These are phyloP conservation scores for Blastomyces silverae DNA, from an alignment of 2,329 filamentous ascomycete species.

Conservation along the genomic window DNA sequence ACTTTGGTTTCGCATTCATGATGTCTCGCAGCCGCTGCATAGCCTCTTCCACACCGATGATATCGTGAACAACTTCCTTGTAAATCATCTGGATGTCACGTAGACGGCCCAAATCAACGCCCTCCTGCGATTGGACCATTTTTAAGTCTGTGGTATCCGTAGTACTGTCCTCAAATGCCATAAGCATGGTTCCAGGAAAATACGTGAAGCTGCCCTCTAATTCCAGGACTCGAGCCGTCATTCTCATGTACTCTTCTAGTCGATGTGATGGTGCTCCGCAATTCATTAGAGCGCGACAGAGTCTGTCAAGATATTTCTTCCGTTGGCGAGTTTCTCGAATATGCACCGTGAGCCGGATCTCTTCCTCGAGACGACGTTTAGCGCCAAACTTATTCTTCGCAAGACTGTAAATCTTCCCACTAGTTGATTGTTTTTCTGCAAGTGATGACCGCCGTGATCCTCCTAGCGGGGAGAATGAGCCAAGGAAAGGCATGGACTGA, in stretches of 20 bases:
- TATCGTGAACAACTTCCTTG: constrained; percentile 45
- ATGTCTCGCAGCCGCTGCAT: constrained; percentile 47
- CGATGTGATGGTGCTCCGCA: constrained; percentile 88
- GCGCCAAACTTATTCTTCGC: constrained; percentile 23
- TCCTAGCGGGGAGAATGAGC: constrained; percentile 18
- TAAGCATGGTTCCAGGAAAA: constrained; percentile 87
- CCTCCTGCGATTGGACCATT: constrained; percentile 39
- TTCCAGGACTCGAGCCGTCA: constrained; percentile 80
- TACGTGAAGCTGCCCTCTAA: constrained; percentile 88
- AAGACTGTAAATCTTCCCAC: constrained; percentile 28
- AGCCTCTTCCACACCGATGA: constrained; percentile 43
- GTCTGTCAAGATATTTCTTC: constrained; percentile 74
- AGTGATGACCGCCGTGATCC: constrained; percentile 16
- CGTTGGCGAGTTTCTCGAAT: constrained; percentile 65
- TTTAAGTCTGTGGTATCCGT: constrained; percentile 45
- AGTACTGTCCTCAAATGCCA: constrained; percentile 63
- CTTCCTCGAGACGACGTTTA: constrained; percentile 35
- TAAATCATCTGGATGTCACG: constrained; percentile 44
- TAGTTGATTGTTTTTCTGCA: background rate
- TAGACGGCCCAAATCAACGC: constrained; percentile 40
- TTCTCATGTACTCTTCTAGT: constrained; percentile 81
- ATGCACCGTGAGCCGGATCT: constrained; percentile 55
- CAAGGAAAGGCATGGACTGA: constrained; percentile 33
- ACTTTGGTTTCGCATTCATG: constrained; percentile 52
- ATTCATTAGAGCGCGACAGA: constrained; percentile 80